Base-by-base conservation (phyloP, 495 filamentous ascomycete genomes). In the Letharia columbiana region DNA sequence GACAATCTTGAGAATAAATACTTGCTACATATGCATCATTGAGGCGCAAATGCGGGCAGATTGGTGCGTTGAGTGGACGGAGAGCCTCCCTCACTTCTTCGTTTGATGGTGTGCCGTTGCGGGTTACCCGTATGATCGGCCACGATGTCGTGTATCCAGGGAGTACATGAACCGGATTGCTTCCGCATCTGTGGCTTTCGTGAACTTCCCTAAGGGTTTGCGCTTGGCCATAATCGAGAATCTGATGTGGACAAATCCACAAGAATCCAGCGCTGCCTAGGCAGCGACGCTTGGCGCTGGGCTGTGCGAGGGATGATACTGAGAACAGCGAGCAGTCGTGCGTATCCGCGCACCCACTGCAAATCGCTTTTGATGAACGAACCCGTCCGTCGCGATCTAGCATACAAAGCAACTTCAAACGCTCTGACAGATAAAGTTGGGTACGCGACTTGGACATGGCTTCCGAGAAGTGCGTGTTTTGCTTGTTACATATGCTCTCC, bases 1-100 rank as follows among this genome's bases (percentile, higher is more conserved):
- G 8, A 33, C 40, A 61, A 3, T 45, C 31, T 6, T 33, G 40
- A 9, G 10, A 1, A 45, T 61, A 61, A 1, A 15, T 8, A 61
- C 17, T 40, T 9, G 59, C 7, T 2, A 61, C 20, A 11, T 10
- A 61, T 8, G 59, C 10, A 18, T 61, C 59, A 28, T 9, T 42
- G 23, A 61, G 20, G 17, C 59, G 59, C 31, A 40, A 31, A 35
- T 61, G 59, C 17, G 59, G 59, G 59, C 59, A 42, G n/a, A 61
- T 13, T 5, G 39, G 37, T 40, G 28, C 59, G 23, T n/a, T 15
- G 18, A 61, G 37, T 61, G 35, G 13, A 8, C 23, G 20, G 3
- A 42, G 40, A 44, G 40, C 59, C 3, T 15, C 59, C 2, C 23
- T 42, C 17, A 44, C 39, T 15, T n/a, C 8, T n/a, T 61, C 17